Evolutionary conservation across 2,329 filamentous ascomycete species (phyloP).

Genomic region (Colletotrichum somersetense): DNA sequence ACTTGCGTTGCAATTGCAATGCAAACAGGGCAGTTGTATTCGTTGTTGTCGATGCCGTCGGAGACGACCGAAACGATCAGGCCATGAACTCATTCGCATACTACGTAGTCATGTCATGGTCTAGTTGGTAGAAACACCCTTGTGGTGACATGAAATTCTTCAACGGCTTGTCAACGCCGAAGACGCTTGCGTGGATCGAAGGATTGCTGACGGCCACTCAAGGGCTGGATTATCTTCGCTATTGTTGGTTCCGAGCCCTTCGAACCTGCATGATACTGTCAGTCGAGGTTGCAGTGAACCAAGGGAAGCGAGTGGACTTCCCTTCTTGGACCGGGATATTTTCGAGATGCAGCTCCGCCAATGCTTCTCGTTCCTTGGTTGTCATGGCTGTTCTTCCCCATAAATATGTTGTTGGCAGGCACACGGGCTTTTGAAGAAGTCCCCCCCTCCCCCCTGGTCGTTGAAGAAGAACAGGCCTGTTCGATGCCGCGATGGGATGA

Average conservation of each 20-base stretch:
- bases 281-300: conserved; percentile 32
- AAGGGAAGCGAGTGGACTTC: conserved; percentile 12
- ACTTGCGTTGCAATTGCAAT: conserved; percentile 12
- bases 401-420: conserved; percentile 11
- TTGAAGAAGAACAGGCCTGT: conserved; percentile 40
- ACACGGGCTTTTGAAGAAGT: background rate
- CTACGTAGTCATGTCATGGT: background rate
- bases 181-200: conserved; percentile 37
- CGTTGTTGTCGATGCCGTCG: background rate
- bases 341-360: conserved; percentile 30
- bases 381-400: conserved; percentile 20
- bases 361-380: conserved; percentile 30
- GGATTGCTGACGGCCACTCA: conserved; percentile 31
- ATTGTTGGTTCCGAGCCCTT: conserved; percentile 39
- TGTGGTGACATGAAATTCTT: conserved; percentile 39
- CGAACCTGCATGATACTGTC: conserved; percentile 37
- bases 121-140: conserved; percentile 13
- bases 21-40: conserved; percentile 2
- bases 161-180: conserved; percentile 38
- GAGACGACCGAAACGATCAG: conserved; percentile 28
- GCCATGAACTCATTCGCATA: background rate
- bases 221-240: conserved; percentile 26
- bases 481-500: conserved; percentile 40
- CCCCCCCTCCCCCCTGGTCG: conserved; percentile 14
- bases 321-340: conserved; percentile 36